Percentiles rank a stretch among this genome's conserved stretches.
These are phyloP conservation scores for Blastobotrys terrestris DNA, from an alignment of 805 yeast genomes.

Conservation along the genomic window DNA sequence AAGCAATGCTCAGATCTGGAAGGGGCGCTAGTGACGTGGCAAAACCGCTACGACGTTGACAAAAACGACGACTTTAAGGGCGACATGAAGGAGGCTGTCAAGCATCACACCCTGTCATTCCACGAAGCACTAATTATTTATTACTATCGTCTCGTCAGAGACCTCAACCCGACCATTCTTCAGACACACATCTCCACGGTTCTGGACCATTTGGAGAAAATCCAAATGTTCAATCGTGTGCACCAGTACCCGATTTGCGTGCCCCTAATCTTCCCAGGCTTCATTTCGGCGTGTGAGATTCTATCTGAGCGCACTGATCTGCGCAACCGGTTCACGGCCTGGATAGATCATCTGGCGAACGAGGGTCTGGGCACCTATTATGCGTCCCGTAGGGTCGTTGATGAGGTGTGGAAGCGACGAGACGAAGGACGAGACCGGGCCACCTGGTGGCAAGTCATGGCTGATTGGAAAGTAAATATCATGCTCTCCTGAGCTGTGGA, in stretches of 20 bases:
- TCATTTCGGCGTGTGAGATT: slow-evolving; percentile 80
- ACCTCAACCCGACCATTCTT: slow-evolving; percentile 47
- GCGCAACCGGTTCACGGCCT: slow-evolving; percentile 61
- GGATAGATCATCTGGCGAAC: slow-evolving; percentile 46
- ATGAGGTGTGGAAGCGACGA: slow-evolving; percentile 79
- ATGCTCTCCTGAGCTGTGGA: slow-evolving; percentile 40
- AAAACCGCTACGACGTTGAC: slow-evolving; percentile 49
- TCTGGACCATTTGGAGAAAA: slow-evolving; percentile 54
- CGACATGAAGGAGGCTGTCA: slow-evolving; percentile 54
- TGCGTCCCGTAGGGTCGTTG: slow-evolving; percentile 80
- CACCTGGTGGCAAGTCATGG: slow-evolving; percentile 73
- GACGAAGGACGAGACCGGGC: slow-evolving; percentile 50
- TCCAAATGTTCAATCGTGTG: slow-evolving; percentile 49
- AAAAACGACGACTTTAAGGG: slow-evolving; percentile 21
- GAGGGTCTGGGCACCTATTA: slow-evolving; percentile 73
- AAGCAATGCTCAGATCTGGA: slow-evolving; percentile 36
- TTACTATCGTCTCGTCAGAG: slow-evolving; percentile 58
- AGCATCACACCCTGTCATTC: slow-evolving; percentile 75
- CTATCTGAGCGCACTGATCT: slow-evolving; percentile 39
- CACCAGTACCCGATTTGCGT: slow-evolving; percentile 54
- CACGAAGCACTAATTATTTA: slow-evolving; percentile 67
- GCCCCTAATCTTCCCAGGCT: slow-evolving; percentile 86
- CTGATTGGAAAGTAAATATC: slow-evolving; percentile 80
- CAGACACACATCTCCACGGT: slow-evolving; percentile 59
- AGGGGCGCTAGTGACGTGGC: slow-evolving; percentile 55